Conservation (phyloP, 2,329 filamentous ascomycete genomes). For the Cercospora sp. region DNA sequence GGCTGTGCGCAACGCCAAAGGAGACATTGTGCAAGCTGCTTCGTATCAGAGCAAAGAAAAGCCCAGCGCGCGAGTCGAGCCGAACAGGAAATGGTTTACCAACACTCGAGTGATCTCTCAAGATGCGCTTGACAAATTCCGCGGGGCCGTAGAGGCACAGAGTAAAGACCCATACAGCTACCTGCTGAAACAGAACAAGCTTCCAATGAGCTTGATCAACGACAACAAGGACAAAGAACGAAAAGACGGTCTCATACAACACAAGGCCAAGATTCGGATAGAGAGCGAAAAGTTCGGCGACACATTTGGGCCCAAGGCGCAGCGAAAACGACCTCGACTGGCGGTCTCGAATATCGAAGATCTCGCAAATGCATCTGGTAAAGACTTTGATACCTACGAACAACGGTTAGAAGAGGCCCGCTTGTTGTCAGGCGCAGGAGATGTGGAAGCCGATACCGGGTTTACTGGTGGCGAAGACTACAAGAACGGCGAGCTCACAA, state of each 20-base stretch:
- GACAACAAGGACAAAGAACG: constrained; percentile 65
- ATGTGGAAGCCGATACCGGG: constrained; percentile 34
- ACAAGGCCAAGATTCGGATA: constrained; percentile 90
- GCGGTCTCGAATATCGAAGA: constrained; percentile 79
- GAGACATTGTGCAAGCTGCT: constrained; percentile 81
- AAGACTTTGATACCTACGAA: constrained; percentile 77
- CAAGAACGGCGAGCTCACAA: constrained; percentile 43
- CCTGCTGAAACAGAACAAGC: constrained; percentile 93
- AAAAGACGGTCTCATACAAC: constrained; percentile 82
- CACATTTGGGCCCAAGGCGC: constrained; percentile 90
- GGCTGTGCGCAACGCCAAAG: constrained; percentile 75
- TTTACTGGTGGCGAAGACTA: constrained; percentile 19
- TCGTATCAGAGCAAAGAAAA: constrained; percentile 79
- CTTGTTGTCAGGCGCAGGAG: constrained; percentile 64
- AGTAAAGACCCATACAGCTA: constrained; percentile 89
- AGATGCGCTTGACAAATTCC: constrained; percentile 81
- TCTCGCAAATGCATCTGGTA: constrained; percentile 74
- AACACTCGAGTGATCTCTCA: constrained; percentile 91
- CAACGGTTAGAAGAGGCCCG: constrained; percentile 78
- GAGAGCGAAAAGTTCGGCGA: constrained; percentile 82
- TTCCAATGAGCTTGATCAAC: constrained; percentile 90
- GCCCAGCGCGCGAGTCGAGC: constrained; percentile 84
- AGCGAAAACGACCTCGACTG: constrained; percentile 89
- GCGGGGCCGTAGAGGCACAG: constrained; percentile 88
- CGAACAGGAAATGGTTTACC: constrained; percentile 96